Evolutionary conservation across 1,284 basidiomycete species (phyloP), one percentile per base, ranked within the genome.

Genomic region (Cryptococcus hybrid): DNA sequence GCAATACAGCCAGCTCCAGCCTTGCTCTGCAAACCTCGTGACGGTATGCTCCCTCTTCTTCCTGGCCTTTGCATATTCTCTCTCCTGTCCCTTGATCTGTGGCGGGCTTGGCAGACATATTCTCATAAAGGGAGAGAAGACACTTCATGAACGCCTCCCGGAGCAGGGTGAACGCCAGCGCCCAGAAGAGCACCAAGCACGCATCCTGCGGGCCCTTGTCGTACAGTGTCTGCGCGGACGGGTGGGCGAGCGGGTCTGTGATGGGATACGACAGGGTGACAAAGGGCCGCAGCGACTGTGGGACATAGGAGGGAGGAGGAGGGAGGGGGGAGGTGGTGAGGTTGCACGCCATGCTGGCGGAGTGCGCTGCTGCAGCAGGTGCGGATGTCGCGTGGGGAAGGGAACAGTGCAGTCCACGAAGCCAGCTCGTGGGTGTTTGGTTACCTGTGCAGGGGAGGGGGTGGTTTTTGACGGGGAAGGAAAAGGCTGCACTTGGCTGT

Each of bases 1-100:
- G 74, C 90, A 94, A 79, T 95, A 97, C 47, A 89, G 76, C 51
- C 88, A 82, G 46, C 86, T 85, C 90, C 92, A 99, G 53, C 90
- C 89, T 79, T 99, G 95, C 78, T 98, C 95, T 3, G 92, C 90
- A 71, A 98, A 98, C 60, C 95, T 83, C 49, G 89, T 76, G 46
- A 92, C 85, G 62, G 85, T 87, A 71, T 88, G 84, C 55, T 87
- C 84, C 39, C 73, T 69, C 46, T 66, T 70, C 58, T 71, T 74
- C 53, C 59, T 64, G 38, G 73, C 76, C 38, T 61, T 66, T 47
- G 63, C 67, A 12, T 48, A 54, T 44, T 55, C 55, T 43, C 52
- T 62, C 55, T 55, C 55, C 46, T 51, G 24, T 36, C 34, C 42
- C 24, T 56, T 49, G 39, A 53, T 47, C 11, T 35, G 15, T 45